Evolutionary conservation across 176 grass and related monocot genomes (phyloP), one percentile per base, ranked within the genome.

Genomic region (Juncus inflexus): DNA sequence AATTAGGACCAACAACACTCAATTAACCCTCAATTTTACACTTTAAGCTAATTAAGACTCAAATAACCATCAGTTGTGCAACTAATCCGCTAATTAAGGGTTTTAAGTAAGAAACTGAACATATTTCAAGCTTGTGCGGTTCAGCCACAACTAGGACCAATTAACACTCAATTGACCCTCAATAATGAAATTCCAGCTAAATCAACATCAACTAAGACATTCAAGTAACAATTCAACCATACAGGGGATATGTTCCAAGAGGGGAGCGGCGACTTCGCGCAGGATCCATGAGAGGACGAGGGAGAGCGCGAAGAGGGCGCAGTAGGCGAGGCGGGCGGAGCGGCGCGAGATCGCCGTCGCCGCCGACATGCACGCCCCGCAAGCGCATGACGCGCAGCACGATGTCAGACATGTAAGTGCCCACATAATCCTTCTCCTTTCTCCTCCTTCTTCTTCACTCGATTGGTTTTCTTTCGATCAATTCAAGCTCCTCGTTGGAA

Each of bases 361-460:
- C 62, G 85, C 82, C 74, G 92, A 86, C 76, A 78, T 28, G 77
- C 92, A 96, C 55, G 85, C 84, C 73, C 86, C 90, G 70, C 92
- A 96, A 52, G 92, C 64, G 82, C 87, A 96, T 69, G 79, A 81
- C 35, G 87, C 84, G 74, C 87, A 91, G 81, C 81, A 79, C 15
- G 87, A 96, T 2, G 91, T 73, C 51, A 96, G 13, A 54, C 91
- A 96, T 76, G 91, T 88, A 49, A 83, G 74, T 45, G 77, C 83
- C 87, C 87, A 91, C 92, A 96, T 96, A 60, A 28, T 60, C 52
- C 51, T 19, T 19, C 39, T 67, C 13, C 65, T 36, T 42, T 12
- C 37, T 56, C 40, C 63, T 67, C 35, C 50, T 19, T 50, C 35
- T 47, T 47, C 43, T 47, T 47, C 43, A 47, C 43, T 47, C 19